phyloP scores from a whole-genome alignment of 78 protist species.

The Goniomonas avonlea region DNA sequence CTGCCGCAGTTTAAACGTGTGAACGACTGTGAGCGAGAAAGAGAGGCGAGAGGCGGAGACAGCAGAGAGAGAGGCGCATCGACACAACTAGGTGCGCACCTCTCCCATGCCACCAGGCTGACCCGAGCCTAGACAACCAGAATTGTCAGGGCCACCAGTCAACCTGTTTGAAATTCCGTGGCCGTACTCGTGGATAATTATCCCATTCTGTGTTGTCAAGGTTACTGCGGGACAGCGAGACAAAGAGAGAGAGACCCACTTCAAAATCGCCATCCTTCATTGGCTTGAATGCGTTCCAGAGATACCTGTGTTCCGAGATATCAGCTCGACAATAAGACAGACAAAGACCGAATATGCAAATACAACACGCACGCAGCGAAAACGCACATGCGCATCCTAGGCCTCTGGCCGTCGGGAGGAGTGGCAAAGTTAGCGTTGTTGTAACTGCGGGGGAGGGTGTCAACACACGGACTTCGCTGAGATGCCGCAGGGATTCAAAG shows the following conservation, averaged over 20 bases:
- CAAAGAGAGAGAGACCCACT: too few species aligned
- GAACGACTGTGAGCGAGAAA: neutral
- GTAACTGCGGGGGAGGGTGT: too few species aligned
- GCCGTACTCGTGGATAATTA: neutral
- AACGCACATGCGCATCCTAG: conserved; percentile 30
- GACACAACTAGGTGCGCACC: neutral
- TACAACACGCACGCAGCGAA: too few species aligned
- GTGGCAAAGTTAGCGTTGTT: neutral
- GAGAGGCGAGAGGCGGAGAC: neutral
- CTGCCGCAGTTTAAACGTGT: neutral
- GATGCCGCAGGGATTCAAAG: too few species aligned
- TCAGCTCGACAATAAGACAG: too few species aligned
- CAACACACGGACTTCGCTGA: too few species aligned
- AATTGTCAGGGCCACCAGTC: conserved; percentile 15
- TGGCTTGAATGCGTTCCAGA: neutral
- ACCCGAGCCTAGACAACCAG: neutral
- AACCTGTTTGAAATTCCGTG: conserved; percentile 25
- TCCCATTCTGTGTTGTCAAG: neutral
- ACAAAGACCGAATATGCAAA: too few species aligned
- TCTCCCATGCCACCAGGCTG: too few species aligned
- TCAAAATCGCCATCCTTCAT: neutral
- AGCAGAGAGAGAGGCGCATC: neutral
- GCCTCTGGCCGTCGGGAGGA: conserved; percentile 18
- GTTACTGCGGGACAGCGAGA: neutral
- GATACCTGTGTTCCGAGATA: too few species aligned